Conservation (phyloP, 306 rosid species). For the Vigna reflexopilosa region DNA sequence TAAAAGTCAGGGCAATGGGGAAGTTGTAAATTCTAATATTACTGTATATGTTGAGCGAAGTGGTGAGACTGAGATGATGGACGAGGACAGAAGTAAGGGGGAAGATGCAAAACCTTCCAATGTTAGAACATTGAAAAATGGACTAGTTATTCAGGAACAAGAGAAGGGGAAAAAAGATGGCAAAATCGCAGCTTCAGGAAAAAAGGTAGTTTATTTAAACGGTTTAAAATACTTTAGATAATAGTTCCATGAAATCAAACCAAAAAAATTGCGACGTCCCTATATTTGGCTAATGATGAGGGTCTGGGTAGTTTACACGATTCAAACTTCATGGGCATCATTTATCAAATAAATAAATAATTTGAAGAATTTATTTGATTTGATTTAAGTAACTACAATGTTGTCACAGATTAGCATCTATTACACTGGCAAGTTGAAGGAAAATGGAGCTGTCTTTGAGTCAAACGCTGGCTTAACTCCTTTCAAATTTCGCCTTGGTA, state of each 20-base stretch:
- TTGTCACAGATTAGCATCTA: conserved; percentile 71
- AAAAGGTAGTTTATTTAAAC: conserved; percentile 60
- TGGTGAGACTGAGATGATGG: conserved; percentile 26
- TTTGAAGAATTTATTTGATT: conserved; percentile 12
- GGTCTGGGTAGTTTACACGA: not conserved
- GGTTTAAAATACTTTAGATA: conserved; percentile 28
- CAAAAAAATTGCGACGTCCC: not conserved
- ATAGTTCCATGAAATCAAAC: conserved; percentile 10
- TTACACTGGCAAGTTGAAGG: conserved; percentile 73
- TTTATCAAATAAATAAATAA: not conserved
- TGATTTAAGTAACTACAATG: conserved; percentile 39
- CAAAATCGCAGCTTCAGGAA: conserved; percentile 71
- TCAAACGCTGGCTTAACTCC: conserved; percentile 59
- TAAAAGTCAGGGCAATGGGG: conserved; percentile 53
- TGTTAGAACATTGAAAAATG: conserved; percentile 60
- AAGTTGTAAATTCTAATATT: conserved; percentile 43
- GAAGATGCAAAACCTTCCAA: conserved; percentile 49
- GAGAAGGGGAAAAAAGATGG: conserved; percentile 68
- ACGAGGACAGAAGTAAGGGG: conserved; percentile 43
- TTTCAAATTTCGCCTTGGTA: conserved; percentile 89
- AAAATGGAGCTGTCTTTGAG: conserved; percentile 61
- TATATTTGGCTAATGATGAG: not conserved
- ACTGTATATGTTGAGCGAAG: conserved; percentile 49
- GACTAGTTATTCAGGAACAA: conserved; percentile 66
- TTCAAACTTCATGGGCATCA: not conserved